Evolutionary conservation across 305 asterid genomes (phyloP).

Genomic region (Fraxinus baroniana): DNA sequence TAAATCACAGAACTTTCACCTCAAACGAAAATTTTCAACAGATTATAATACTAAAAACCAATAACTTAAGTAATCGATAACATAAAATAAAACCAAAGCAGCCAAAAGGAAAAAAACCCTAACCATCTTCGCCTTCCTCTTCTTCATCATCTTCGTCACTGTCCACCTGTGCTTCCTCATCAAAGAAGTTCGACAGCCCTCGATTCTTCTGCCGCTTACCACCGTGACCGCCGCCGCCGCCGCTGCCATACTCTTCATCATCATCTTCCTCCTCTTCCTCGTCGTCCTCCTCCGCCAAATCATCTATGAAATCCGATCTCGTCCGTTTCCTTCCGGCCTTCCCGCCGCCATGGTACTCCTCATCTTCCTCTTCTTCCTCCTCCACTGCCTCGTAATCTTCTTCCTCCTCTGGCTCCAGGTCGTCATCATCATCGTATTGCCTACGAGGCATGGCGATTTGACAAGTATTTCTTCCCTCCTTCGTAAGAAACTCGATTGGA

Average conservation of each 20-base stretch:
- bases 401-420: slow-evolving; percentile 45
- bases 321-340: slow-evolving; percentile 62
- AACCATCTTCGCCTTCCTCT: slow-evolving; percentile 92
- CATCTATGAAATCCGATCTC: slow-evolving; percentile 66
- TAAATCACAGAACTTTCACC: not conserved
- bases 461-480: not conserved
- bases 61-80: not conserved
- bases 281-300: slow-evolving; percentile 69
- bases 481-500: not conserved
- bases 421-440: slow-evolving; percentile 51
- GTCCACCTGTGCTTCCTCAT: slow-evolving; percentile 74
- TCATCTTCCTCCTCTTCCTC: slow-evolving; percentile 72
- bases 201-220: slow-evolving; percentile 46
- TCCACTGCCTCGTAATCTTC: slow-evolving; percentile 56
- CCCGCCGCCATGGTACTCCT: slow-evolving; percentile 56
- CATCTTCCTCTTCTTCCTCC: slow-evolving; percentile 63
- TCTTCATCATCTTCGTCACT: slow-evolving; percentile 93
- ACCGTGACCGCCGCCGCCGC: slow-evolving; percentile 30
- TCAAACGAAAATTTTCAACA: not conserved
- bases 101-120: slow-evolving; percentile 21
- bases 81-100: not conserved
- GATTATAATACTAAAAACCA: not conserved
- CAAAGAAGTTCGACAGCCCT: slow-evolving; percentile 60
- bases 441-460: slow-evolving; percentile 48
- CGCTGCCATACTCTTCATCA: slow-evolving; percentile 43